Percentiles rank a stretch among this genome's conserved stretches.
Conservation (phyloP, 805 yeast genomes). For the baker's yeast (Saccharomyces cerevisiae) region DNA sequence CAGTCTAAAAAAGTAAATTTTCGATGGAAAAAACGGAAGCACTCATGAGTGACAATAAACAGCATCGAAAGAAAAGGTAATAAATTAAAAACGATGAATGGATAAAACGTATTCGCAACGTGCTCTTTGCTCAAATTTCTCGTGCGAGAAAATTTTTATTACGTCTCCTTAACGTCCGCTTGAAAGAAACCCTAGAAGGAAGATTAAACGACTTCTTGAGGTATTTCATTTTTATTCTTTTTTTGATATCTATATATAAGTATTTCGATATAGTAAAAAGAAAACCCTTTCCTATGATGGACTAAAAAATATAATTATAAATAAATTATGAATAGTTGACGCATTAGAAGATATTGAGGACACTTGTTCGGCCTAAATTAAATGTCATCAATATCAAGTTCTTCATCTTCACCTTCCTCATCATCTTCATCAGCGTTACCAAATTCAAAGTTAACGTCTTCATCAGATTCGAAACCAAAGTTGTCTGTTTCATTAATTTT, state of each 20-base stretch:
- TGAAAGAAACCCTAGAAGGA: neutral
- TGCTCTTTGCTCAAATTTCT: too few relatives aligned
- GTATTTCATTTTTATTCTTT: neutral
- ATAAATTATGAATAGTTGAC: neutral
- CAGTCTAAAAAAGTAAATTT: neutral
- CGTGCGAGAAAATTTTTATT: too few relatives aligned
- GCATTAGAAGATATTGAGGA: slow-evolving; percentile 3
- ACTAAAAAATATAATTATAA: neutral
- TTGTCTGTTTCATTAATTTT: slow-evolving; percentile 96
- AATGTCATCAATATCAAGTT: slow-evolving; percentile 90
- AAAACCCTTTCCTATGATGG: neutral
- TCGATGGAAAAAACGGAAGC: neutral
- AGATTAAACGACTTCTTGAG: neutral
- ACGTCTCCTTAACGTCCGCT: too few relatives aligned
- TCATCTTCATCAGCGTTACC: slow-evolving; percentile 84
- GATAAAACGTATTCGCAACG: too few relatives aligned
- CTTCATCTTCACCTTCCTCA: slow-evolving; percentile 52
- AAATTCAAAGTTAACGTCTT: slow-evolving; percentile 95
- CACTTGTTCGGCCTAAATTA: slow-evolving; percentile 29
- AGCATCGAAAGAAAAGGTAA: neutral
- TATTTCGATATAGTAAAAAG: neutral
- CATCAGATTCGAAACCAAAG: slow-evolving; percentile 93
- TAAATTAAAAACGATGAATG: too few relatives aligned
- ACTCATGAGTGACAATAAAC: neutral
- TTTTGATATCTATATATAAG: neutral